Conservation (phyloP, 495 filamentous ascomycete species). For the Mytilinidion resinicola region DNA sequence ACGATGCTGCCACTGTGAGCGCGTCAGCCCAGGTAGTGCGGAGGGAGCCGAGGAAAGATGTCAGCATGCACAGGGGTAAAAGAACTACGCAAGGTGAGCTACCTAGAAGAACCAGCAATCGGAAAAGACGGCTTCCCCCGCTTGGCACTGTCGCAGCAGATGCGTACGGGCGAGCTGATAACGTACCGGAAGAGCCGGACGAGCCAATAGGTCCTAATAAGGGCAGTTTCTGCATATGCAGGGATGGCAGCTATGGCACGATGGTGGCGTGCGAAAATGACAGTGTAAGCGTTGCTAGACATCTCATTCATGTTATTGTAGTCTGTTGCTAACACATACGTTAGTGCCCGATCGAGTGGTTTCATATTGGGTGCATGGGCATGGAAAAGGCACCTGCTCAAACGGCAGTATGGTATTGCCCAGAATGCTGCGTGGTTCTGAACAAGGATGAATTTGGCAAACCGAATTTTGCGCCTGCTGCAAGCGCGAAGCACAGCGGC, state of each 20-base stretch:
- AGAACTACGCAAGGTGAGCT: too few species aligned
- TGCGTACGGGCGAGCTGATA: slow-evolving; percentile 61
- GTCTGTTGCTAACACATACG: slow-evolving; percentile 23
- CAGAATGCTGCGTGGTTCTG: too few species aligned
- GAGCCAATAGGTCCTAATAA: slow-evolving; percentile 79
- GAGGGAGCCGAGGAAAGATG: too few species aligned
- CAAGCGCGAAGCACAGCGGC: slow-evolving; percentile 10
- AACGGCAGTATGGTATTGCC: too few species aligned
- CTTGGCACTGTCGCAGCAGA: slow-evolving; percentile 40
- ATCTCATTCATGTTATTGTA: not conserved
- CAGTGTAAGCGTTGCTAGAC: slow-evolving; percentile 56
- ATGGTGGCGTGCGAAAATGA: slow-evolving; percentile 95
- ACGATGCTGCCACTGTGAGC: too few species aligned
- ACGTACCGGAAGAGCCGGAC: slow-evolving; percentile 37
- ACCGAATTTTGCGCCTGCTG: not conserved
- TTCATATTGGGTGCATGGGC: slow-evolving; percentile 85
- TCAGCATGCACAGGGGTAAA: too few species aligned
- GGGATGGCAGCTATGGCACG: slow-evolving; percentile 82
- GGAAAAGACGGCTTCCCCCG: slow-evolving; percentile 25
- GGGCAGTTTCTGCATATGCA: slow-evolving; percentile 90
- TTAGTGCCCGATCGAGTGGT: slow-evolving; percentile 67
- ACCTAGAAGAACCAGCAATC: slow-evolving; percentile 21
- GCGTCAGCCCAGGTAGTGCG: too few species aligned
- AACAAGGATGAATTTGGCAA: too few species aligned
- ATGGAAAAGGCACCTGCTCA: slow-evolving; percentile 45